Conservation (phyloP, 2,329 filamentous ascomycete species). For the Apiospora koreana region DNA sequence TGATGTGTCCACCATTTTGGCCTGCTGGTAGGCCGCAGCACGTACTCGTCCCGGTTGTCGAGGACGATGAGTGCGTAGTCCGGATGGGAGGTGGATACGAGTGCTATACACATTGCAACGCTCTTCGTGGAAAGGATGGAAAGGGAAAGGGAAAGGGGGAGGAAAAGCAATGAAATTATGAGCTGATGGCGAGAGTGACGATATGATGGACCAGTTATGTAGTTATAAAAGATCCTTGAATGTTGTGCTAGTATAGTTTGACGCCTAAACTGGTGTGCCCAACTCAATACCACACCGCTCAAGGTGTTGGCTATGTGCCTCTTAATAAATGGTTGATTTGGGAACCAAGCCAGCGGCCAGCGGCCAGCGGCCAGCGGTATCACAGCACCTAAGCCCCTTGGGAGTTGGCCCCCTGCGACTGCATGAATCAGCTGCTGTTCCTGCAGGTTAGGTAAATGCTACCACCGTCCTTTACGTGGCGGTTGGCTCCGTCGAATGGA, state of each 20-base stretch:
- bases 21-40: constrained; percentile 63
- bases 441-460: constrained; percentile 5
- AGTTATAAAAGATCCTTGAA: not conserved
- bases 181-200: not conserved
- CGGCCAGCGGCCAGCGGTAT: too few species aligned
- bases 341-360: not conserved
- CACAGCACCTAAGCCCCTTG: not conserved
- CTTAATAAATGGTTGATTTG: not conserved
- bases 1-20: constrained; percentile 64
- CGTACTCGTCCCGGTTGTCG: constrained; percentile 77
- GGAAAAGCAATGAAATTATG: not conserved
- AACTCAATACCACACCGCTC: constrained; percentile 6
- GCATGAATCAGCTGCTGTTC: constrained; percentile 10
- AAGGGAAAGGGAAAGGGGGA: not conserved
- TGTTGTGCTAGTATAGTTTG: not conserved
- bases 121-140: not conserved
- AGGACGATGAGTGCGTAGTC: constrained; percentile 73
- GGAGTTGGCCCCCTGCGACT: constrained; percentile 1
- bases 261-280: constrained; percentile 1
- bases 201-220: not conserved
- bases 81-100: constrained; percentile 75
- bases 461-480: not conserved
- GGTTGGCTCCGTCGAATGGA: not conserved
- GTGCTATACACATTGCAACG: constrained; percentile 70
- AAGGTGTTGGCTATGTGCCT: not conserved